These are phyloP conservation scores for Chloranthus sessilifolius DNA, from an alignment of 164 flowering plant genomes.

Conservation along the genomic window DNA sequence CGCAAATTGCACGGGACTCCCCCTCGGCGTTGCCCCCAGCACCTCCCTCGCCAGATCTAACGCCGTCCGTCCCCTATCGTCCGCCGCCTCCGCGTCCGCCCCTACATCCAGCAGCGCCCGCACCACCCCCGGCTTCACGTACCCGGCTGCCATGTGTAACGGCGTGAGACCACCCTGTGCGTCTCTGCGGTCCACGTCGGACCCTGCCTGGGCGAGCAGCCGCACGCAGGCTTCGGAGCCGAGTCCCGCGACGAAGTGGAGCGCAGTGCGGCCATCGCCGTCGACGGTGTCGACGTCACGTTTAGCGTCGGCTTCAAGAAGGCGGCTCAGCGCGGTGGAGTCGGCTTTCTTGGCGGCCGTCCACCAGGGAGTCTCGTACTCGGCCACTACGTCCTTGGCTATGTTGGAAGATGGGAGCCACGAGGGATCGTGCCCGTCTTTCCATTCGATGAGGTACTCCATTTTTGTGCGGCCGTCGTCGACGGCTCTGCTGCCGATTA, in stretches of 20 bases:
- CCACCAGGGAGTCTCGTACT: conserved; percentile 97
- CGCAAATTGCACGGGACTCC: conserved; percentile 74
- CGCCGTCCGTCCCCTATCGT: conserved; percentile 60
- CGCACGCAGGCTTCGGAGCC: conserved; percentile 73
- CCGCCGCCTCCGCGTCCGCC: conserved; percentile 70
- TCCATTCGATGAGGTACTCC: conserved; percentile 94
- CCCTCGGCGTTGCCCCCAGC: conserved; percentile 53
- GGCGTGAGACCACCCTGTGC: conserved; percentile 63
- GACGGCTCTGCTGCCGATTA: conserved; percentile 75
- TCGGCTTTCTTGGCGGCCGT: conserved; percentile 92
- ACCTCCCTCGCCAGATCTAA: conserved; percentile 63
- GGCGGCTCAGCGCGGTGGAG: conserved; percentile 34
- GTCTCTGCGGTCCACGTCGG: conserved; percentile 55
- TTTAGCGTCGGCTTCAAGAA: conserved; percentile 29
- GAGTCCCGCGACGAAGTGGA: conserved; percentile 74
- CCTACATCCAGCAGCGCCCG: conserved; percentile 52
- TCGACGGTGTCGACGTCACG: conserved; percentile 86
- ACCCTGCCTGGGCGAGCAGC: conserved; percentile 65
- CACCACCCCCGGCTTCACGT: conserved; percentile 54
- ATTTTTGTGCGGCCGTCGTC: conserved; percentile 33
- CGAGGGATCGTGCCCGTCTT: conserved; percentile 80
- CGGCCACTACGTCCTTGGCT: conserved; percentile 78
- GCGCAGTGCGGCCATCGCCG: conserved; percentile 75
- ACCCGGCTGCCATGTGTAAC: conserved; percentile 98
- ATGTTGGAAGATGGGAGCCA: conserved; percentile 77